phyloP scores from a whole-genome alignment of 805 yeast genomes.

The Blastobotrys parvus region DNA sequence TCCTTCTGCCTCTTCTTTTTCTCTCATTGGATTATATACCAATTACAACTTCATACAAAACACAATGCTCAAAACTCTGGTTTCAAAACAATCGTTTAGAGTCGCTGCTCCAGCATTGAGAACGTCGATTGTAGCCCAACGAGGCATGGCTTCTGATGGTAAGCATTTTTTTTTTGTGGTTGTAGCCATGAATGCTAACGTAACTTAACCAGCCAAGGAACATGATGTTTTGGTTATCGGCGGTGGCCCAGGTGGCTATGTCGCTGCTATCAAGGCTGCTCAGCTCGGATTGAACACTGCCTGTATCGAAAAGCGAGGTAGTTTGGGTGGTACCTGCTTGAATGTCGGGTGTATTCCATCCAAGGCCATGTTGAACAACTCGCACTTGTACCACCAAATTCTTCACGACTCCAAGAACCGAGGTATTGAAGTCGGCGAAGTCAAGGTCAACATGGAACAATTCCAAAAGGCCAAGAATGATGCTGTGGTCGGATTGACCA shows the following conservation, averaged over 20 bases:
- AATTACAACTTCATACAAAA: no score
- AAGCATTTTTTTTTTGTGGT: constrained; percentile 4
- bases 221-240: constrained; percentile 94
- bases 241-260: constrained; percentile 99
- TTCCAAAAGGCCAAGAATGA: constrained; percentile 90
- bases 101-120: not conserved
- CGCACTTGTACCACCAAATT: constrained; percentile 85
- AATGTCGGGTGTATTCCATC: constrained; percentile 99
- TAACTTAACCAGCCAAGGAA: constrained; percentile 33
- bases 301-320: constrained; percentile 94
- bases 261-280: constrained; percentile 98
- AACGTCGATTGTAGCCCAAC: not conserved
- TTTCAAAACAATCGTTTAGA: not conserved
- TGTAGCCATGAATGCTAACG: no score
- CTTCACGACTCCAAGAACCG: constrained; percentile 74
- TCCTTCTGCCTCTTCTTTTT: no score
- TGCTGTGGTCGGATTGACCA: constrained; percentile 80
- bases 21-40: no score
- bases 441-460: constrained; percentile 61
- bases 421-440: constrained; percentile 81
- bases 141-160: constrained; percentile 16
- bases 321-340: constrained; percentile 95
- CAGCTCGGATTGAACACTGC: constrained; percentile 93
- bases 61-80: constrained; percentile 1
- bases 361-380: constrained; percentile 88